Evolutionary conservation across 2,329 filamentous ascomycete genomes (phyloP), one percentile per base, ranked within the genome.

Genomic region (Stemphylium vesicarium): DNA sequence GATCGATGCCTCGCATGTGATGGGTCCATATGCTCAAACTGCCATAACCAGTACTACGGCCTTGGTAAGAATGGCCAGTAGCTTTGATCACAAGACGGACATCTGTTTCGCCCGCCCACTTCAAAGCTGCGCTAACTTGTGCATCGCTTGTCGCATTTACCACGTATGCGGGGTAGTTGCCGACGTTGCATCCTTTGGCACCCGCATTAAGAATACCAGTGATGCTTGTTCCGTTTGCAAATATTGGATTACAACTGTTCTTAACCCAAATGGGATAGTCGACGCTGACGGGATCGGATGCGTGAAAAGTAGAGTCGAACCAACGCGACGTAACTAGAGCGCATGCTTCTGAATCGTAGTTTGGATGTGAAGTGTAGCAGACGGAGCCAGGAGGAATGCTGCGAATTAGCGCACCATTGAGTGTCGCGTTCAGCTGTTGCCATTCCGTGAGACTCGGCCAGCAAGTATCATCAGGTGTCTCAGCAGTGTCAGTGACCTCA

Each of bases 21-120:
- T 69, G 68, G 1, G 66, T 72, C 67, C 66, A 72, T 16, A 71
- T 70, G n/a, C 58, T 58, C 4, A 68, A 39, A 22, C 60, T 66
- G 4, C 56, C 56, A 24, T 56, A 51, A 0, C 60, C 66, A 8
- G 48, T 58, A 39, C 63, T 69, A 33, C 64, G 61, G 4, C 69
- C 69, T 16, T 57, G 58, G 41, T 59, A 66, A 1, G 63, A 67
- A 40, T 71, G 66, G 2, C 69, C 69, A 1, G 69, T 72, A 4
- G 44, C 63, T 55, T 72, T 73, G 0, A 74, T 53, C 3, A 67
- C 49, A 9, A 71, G 47, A n/a, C 70, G 57, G 2, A 74, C 49
- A 15, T 66, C 60, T 2, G 58, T 64, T 39, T 60, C 35, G 1
- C 22, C 41, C 1, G 70, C 70, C 60, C 64, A 73, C 8, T 56